These are phyloP conservation scores for Candida jianshihensis DNA, from an alignment of 805 yeast species.

Conservation along the genomic window DNA sequence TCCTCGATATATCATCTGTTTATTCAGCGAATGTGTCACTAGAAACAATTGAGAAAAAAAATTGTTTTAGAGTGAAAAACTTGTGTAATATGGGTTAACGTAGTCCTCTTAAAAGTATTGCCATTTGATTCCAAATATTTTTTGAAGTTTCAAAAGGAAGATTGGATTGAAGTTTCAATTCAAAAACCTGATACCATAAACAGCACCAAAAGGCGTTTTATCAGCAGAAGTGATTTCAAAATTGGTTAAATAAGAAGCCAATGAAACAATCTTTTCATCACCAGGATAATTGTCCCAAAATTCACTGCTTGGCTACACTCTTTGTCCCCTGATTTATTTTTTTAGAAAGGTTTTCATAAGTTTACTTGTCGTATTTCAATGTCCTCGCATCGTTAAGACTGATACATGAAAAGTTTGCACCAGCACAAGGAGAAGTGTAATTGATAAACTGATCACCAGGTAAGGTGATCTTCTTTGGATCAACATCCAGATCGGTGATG, in stretches of 20 bases:
- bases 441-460: constrained; percentile 76
- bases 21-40: constrained; percentile 51
- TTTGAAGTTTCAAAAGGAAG: constrained; percentile 43
- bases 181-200: constrained; percentile 45
- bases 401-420: constrained; percentile 55
- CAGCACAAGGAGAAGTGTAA: constrained; percentile 81
- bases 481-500: constrained; percentile 32
- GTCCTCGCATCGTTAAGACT: constrained; percentile 50
- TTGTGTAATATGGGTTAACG: constrained; percentile 47
- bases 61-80: constrained; percentile 32
- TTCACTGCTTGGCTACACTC: constrained; percentile 52
- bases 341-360: constrained; percentile 41
- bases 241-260: constrained; percentile 43
- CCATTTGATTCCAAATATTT: constrained; percentile 39
- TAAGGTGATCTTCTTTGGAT: constrained; percentile 39
- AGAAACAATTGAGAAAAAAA: constrained; percentile 65
- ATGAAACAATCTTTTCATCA: constrained; percentile 37
- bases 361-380: constrained; percentile 45
- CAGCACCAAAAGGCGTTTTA: constrained; percentile 45
- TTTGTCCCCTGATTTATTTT: constrained; percentile 33
- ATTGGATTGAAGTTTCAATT: constrained; percentile 70
- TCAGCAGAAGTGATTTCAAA: constrained; percentile 27
- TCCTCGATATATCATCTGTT: constrained; percentile 51
- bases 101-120: constrained; percentile 41
- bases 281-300: constrained; percentile 48